These are phyloP conservation scores for Penicillium sp. DNA, from an alignment of 2,329 filamentous ascomycete species.

Conservation along the genomic window DNA sequence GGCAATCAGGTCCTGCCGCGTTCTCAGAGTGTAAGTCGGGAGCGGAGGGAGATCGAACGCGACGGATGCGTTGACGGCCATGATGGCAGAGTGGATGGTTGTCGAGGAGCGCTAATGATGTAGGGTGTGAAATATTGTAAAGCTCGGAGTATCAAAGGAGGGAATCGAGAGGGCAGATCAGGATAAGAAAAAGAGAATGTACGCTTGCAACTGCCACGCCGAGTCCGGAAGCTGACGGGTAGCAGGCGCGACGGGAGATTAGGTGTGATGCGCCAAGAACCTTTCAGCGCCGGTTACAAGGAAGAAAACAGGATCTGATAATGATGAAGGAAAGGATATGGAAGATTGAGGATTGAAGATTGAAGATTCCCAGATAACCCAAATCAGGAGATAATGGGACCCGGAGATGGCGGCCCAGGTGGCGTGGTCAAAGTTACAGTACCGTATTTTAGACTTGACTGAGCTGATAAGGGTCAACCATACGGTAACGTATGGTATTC, in stretches of 20 bases:
- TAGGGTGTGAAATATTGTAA: background rate
- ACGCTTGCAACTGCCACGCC: conserved; percentile 5
- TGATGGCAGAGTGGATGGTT: conserved; percentile 17
- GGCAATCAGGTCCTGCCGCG: conserved; percentile 70
- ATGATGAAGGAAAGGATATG: conserved; percentile 6
- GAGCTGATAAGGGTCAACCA: accelerated
- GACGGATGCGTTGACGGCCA: conserved; percentile 39
- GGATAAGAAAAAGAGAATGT: conserved; percentile 3
- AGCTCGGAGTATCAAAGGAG: background rate
- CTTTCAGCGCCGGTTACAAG: background rate
- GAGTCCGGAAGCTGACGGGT: conserved; percentile 10
- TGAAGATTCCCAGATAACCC: conserved; percentile 8
- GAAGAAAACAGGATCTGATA: background rate
- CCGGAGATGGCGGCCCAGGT: conserved; percentile 1
- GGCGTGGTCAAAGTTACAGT: conserved; percentile 4
- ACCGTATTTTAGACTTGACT: background rate
- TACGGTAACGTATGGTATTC: conserved; percentile 1
- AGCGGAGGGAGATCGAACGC: conserved; percentile 72
- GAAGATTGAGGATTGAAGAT: conserved; percentile 2
- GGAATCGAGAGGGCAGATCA: background rate
- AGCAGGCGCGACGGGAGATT: conserved; percentile 5
- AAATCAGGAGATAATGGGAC: conserved; percentile 12
- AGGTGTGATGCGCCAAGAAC: background rate
- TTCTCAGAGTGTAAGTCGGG: conserved; percentile 73
- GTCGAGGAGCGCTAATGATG: background rate